Evolutionary conservation across 129 eudicot genomes (phyloP), one percentile per base, ranked within the genome.

Genomic region (Oenanthe sinensis): DNA sequence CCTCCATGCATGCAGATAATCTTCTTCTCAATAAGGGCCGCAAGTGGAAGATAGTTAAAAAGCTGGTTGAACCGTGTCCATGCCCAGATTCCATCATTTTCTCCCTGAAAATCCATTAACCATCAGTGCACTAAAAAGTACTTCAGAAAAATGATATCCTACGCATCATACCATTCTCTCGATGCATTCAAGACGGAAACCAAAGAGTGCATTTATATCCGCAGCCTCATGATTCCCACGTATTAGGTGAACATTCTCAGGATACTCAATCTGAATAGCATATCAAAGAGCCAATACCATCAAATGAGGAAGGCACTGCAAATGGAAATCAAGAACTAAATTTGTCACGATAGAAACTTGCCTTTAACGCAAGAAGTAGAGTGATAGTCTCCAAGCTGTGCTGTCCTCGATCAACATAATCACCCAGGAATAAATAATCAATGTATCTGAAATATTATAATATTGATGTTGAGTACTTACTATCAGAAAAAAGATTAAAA

Each of bases 151-250:
- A 47, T 72, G 22, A 13, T 68, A 14, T 28, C 13, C 52, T 50
- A 48, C 19, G 54, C 16, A 42, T 33, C 86, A 26, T 95, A 95
- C 98, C 98, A 95, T 91, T 86, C 98, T 91, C 82, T 95, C 98
- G 71, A 95, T 88, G 86, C 98, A 95, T 82, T 95, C 98, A 77
- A 95, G 89, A 82, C 98, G 98, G 81, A 95, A 95, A 69, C 98
- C 99, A 86, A 95, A 95, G 81, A 95, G 94, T 36, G 99, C 96
- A 82, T 95, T 95, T 70, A 95, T 95, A 83, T 95, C 99, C 83
- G 99, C 99, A 80, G 99, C 99, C 80, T 95, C 99, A 37, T 95
- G 99, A 83, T 95, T 95, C 81, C 99, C 99, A 44, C 99, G 97
- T 79, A 95, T 95, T 86, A 95, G 84, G 88, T 95, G 97, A 84